Base-by-base conservation (phyloP, 768 basidiomycete genomes). In the Suillus alpinus region DNA sequence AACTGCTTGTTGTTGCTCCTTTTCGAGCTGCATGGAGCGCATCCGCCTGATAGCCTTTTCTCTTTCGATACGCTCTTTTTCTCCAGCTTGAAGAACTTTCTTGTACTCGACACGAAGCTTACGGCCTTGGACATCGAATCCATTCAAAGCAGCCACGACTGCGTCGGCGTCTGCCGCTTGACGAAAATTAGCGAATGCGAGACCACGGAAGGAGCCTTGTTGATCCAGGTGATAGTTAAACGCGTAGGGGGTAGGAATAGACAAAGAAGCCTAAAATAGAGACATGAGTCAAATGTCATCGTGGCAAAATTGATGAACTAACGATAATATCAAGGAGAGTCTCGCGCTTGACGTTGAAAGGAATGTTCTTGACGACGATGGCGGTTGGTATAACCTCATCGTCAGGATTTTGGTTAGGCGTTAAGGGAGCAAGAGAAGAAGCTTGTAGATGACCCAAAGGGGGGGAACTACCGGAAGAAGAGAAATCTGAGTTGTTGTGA, bases 331-430 rank as follows among this genome's bases (percentile, higher is more conserved):
- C 89, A 70, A 98, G 87, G 67, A 99, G 85, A 47, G 93, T 93
- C 79, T 98, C 96, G 71, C 93, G 89, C 78, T 95, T 93, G 66
- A 98, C 94, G 69, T 95, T 95, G 83, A 99, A 99, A 66, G 96
- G 96, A 79, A 99, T 99, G 81, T 98, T 98, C 86, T 99, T 99
- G 76, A 99, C 98, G 72, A 99, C 97, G 71, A 99, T 98, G 58
- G 97, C 97, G 10, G 95, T 98, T 59, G 96, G 96, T 77, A 98
- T 98, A 74, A 97, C 83, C 74, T 97, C 95, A 76, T 97, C 94
- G 67, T 94, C 92, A 46, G 73, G 68, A 61, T 77, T 82, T 70
- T 77, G 80, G 61, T 75, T 76, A 52, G 86, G 82, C 13, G 85
- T 81, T 36, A 78, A 75, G 26, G 85, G 78, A 43, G 76, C 77